Base-by-base conservation (phyloP, 257 asterid genomes). In the Solanum appendiculatum region DNA sequence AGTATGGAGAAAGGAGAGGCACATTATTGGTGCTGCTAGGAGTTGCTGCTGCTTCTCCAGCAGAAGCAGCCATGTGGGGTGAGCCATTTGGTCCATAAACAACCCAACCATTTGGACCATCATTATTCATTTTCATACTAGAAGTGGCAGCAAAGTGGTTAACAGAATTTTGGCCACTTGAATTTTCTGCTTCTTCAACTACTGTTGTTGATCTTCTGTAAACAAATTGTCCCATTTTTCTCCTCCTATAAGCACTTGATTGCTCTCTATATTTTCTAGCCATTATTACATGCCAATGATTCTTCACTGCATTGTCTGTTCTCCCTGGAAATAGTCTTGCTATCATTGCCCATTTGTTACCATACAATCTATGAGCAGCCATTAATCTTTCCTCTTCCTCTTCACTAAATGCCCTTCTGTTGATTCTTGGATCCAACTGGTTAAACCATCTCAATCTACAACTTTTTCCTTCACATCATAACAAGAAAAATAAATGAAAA, bases 261-360 rank as follows among this genome's bases (percentile, higher is more conserved):
- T 95, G 98, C 86, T 96, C 98, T 68, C 99, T 91, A 83, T 95
- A 93, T 77, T 96, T 96, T 23, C 99, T 91, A 0, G 99, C 99
- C 98, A 96, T 95, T 9, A 96, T 90, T 3, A 96, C 99, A 84
- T 96, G 99, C 99, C 99, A 96, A 58, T 95, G 98, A 42, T 96
- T 96, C 92, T 96, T 96, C 7, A 96, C 99, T 3, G 99, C 95
- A 87, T 96, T 96, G 89, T 96, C 99, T 33, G 99, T 96, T 88
- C 99, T 92, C 1, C 99, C 99, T 7, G 98, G 99, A 84, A 96
- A 96, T 12, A 96, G 89, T 88, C 99, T 91, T 7, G 99, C 95
- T 42, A 96, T 96, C 98, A 96, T 93, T 1, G 99, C 98, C 99
- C 99, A 96, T 84, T 95, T 96, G 94, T 96, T 96, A 2, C 99